phyloP scores from a whole-genome alignment of 2,329 filamentous ascomycete genomes.

The Metarhizium robertsii region DNA sequence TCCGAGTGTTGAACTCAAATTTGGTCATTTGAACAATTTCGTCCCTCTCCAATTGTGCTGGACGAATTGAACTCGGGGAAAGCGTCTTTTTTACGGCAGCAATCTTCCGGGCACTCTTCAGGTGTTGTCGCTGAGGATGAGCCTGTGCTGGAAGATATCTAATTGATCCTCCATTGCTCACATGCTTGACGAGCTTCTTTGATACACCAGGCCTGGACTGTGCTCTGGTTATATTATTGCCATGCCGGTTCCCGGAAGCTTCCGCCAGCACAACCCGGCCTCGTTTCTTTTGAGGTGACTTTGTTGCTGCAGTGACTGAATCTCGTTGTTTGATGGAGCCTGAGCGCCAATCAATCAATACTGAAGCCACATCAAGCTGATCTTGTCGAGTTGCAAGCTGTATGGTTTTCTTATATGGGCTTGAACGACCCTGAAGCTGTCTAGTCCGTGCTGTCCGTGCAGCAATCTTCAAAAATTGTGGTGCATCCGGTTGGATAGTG shows the following conservation, averaged over 20 bases:
- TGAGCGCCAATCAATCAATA: constrained; percentile 46
- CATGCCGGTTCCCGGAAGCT: constrained; percentile 12
- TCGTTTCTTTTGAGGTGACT: constrained; percentile 4
- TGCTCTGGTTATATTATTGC: background rate
- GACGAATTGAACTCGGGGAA: constrained; percentile 18
- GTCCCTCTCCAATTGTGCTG: constrained; percentile 47
- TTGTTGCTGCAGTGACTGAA: constrained; percentile 19
- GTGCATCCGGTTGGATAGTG: constrained; percentile 41
- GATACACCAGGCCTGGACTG: background rate
- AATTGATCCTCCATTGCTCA: constrained; percentile 16
- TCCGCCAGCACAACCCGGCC: constrained; percentile 10
- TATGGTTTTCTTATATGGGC: constrained; percentile 46
- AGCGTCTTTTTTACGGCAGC: background rate
- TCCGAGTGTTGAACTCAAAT: constrained; percentile 38
- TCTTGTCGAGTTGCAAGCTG: constrained; percentile 51
- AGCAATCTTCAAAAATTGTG: constrained; percentile 51
- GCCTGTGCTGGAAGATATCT: constrained; percentile 12
- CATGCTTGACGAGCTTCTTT: constrained; percentile 21
- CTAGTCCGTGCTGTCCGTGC: constrained; percentile 44
- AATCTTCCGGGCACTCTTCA: background rate
- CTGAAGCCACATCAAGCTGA: constrained; percentile 45
- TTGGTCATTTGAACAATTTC: constrained; percentile 23
- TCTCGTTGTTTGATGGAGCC: constrained; percentile 38
- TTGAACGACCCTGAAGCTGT: constrained; percentile 41
- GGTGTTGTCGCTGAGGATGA: background rate